These are phyloP conservation scores for Forsythia suspensa DNA, from an alignment of 257 asterid species.

Conservation along the genomic window DNA sequence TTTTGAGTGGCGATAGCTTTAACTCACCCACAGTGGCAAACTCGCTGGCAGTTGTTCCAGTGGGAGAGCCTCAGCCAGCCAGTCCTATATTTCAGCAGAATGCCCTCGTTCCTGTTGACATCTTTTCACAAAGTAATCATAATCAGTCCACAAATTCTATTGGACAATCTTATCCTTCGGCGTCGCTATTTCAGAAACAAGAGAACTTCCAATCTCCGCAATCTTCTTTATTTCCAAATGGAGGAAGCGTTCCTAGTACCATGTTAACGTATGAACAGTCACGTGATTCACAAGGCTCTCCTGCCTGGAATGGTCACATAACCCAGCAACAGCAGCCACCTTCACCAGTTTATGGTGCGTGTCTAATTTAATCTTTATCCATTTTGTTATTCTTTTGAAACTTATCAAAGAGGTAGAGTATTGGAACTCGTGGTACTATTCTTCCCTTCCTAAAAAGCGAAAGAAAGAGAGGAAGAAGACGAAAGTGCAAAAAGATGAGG, in stretches of 20 bases:
- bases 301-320: slow-evolving; percentile 64
- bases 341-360: slow-evolving; percentile 69
- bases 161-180: slow-evolving; percentile 57
- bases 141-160: slow-evolving; percentile 39
- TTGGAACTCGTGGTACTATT: not conserved
- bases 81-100: slow-evolving; percentile 72
- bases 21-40: not conserved
- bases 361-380: slow-evolving; percentile 15
- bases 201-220: slow-evolving; percentile 44
- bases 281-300: slow-evolving; percentile 50
- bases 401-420: not conserved
- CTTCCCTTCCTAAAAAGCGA: no score
- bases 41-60: slow-evolving; percentile 79
- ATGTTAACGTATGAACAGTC: slow-evolving; percentile 48
- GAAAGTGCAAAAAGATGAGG: no score
- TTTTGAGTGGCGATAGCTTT: slow-evolving; percentile 94
- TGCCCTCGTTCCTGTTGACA: slow-evolving; percentile 89
- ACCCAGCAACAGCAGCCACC: slow-evolving; percentile 70
- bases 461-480: no score
- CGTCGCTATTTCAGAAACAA: slow-evolving; percentile 69
- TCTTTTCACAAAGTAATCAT: slow-evolving; percentile 57
- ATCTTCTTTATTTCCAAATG: slow-evolving; percentile 53
- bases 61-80: slow-evolving; percentile 70
- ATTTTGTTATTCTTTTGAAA: not conserved
- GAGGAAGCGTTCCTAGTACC: slow-evolving; percentile 54